phyloP scores from a whole-genome alignment of 179 eudicot genomes.

The Spergularia azorica region DNA sequence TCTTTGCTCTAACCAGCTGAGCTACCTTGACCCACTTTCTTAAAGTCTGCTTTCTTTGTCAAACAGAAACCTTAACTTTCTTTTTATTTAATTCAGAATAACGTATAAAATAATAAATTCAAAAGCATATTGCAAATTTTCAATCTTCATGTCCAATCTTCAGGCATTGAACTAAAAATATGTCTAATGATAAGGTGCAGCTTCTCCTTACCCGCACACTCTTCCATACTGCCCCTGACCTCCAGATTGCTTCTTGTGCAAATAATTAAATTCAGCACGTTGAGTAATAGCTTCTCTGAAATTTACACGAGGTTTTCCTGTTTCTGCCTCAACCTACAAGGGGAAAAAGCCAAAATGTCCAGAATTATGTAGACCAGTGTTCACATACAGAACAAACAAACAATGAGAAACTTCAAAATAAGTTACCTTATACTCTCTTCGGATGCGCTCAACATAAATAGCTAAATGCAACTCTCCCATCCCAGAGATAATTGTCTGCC shows the following conservation, averaged over 20 bases:
- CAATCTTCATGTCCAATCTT: neutral
- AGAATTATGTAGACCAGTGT: neutral
- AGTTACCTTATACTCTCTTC: slow-evolving; percentile 79
- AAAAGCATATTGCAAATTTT: neutral
- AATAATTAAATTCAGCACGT: slow-evolving; percentile 89
- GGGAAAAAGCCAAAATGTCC: neutral
- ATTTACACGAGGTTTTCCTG: slow-evolving; percentile 97
- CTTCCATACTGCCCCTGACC: slow-evolving; percentile 98
- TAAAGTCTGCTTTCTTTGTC: neutral
- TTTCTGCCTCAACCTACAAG: slow-evolving; percentile 80
- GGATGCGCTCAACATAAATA: slow-evolving; percentile 93
- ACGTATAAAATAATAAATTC: no score
- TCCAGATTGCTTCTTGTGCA: slow-evolving; percentile 97
- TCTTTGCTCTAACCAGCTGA: neutral
- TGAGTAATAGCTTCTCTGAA: slow-evolving; percentile 96
- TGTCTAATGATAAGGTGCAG: neutral
- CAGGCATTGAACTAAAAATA: neutral
- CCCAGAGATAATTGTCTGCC: slow-evolving; percentile 96
- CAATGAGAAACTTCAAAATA: slow-evolving; percentile 24
- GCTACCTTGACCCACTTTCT: neutral
- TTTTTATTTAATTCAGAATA: no score
- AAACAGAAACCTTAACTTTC: neutral
- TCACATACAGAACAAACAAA: neutral
- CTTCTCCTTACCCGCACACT: slow-evolving; percentile 76
- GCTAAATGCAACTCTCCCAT: slow-evolving; percentile 98